Evolutionary conservation across 306 rosid genomes (phyloP).

Genomic region (Abrus pulchellus): DNA sequence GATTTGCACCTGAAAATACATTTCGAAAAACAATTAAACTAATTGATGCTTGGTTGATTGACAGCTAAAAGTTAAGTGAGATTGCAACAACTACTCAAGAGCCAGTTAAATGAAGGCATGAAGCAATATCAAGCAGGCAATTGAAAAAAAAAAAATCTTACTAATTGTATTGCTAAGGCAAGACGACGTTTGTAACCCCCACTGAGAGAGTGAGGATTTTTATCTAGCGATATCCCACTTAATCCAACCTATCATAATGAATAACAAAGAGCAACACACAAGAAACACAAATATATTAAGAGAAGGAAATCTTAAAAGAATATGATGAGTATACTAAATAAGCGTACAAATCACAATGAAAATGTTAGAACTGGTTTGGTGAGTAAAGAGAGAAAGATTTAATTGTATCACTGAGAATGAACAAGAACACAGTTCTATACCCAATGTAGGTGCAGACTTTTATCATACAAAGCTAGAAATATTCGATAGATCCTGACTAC

Average conservation of each 20-base stretch:
- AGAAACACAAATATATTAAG: conserved; percentile 24
- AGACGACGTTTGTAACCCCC: conserved; percentile 98
- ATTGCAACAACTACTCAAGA: conserved; percentile 24
- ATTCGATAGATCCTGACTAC: too few species aligned
- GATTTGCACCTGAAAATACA: conserved; percentile 78
- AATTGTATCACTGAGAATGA: too few species aligned
- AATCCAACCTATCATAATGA: conserved; percentile 75
- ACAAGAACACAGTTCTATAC: too few species aligned
- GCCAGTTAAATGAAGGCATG: conserved; percentile 35
- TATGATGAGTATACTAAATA: conserved; percentile 27
- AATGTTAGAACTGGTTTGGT: neutral
- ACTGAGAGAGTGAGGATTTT: conserved; percentile 93
- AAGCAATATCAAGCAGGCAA: conserved; percentile 38
- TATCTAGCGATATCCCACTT: conserved; percentile 84
- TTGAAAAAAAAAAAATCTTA: conserved; percentile 52
- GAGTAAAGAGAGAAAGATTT: too few species aligned
- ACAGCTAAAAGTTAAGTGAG: conserved; percentile 21
- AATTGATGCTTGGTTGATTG: conserved; percentile 38
- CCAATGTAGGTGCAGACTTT: too few species aligned
- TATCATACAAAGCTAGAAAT: too few species aligned
- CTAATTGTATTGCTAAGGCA: conserved; percentile 93
- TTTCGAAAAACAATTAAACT: conserved; percentile 37
- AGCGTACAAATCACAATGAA: conserved; percentile 33
- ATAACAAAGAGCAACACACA: conserved; percentile 24
- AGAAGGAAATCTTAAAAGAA: conserved; percentile 8